Evolutionary conservation across 805 yeast species (phyloP).

Genomic region (Cyberlindnera petersonii): DNA sequence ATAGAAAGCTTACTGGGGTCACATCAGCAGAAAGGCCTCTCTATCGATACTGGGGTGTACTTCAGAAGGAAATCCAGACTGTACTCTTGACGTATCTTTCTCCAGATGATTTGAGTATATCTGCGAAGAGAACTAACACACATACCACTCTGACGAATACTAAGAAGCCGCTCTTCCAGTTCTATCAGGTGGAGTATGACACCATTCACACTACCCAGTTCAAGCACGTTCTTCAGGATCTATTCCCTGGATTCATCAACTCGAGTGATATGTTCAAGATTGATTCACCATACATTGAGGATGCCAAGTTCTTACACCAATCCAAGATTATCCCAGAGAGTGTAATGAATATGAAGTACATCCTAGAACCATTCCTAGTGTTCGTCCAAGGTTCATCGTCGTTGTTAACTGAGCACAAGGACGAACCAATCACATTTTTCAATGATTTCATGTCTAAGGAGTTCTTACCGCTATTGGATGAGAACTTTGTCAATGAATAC

Average conservation of each 20-base stretch:
- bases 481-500: conserved; percentile 50
- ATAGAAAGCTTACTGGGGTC: conserved; percentile 6
- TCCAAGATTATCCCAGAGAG: conserved; percentile 65
- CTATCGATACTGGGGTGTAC: conserved; percentile 17
- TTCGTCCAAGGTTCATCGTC: conserved; percentile 59
- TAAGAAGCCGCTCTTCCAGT: conserved; percentile 34
- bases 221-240: conserved; percentile 46
- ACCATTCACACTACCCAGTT: conserved; percentile 39
- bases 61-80: conserved; percentile 18
- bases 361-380: conserved; percentile 67
- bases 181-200: conserved; percentile 31
- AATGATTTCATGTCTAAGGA: conserved; percentile 58
- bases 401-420: conserved; percentile 31
- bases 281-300: conserved; percentile 51
- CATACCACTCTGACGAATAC: conserved; percentile 26
- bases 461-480: conserved; percentile 62
- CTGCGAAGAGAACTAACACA: conserved; percentile 12
- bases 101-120: conserved; percentile 8
- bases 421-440: conserved; percentile 45
- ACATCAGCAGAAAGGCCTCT: background rate
- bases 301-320: conserved; percentile 54
- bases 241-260: conserved; percentile 66
- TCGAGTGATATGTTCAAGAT: conserved; percentile 31
- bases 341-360: conserved; percentile 74
- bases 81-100: conserved; percentile 24